Conservation (phyloP, 169 alveolate genomes). For the Eimeria maxima region DNA sequence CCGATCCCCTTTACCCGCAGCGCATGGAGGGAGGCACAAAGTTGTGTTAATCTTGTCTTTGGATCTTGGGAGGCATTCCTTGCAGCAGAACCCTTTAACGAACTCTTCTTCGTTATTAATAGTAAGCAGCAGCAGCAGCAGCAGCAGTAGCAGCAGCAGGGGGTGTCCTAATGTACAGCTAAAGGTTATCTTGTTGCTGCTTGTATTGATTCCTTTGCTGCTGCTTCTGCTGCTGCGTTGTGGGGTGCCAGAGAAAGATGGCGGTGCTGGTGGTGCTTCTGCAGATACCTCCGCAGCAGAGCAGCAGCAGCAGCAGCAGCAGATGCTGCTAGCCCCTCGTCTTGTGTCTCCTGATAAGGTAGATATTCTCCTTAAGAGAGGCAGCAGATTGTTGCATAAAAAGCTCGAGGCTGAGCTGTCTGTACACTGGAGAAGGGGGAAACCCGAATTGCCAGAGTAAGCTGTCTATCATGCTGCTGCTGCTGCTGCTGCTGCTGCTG, state of each 20-base stretch:
- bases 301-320: conserved; percentile 52
- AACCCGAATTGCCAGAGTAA: conserved; percentile 75
- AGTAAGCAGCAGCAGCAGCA: conserved; percentile 34
- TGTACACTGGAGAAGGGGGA: conserved; percentile 80
- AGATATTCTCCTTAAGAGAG: conserved; percentile 27
- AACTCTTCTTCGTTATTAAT: conserved; percentile 39
- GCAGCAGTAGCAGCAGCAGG: conserved; percentile 14
- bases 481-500: conserved; percentile 10
- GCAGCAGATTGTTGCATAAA: conserved; percentile 28
- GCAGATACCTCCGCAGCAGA: background rate
- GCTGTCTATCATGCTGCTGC: conserved; percentile 15
- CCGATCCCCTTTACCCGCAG: conserved; percentile 4
- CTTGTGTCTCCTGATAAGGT: conserved; percentile 41
- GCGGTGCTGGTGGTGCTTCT: background rate
- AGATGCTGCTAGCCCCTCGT: conserved; percentile 61
- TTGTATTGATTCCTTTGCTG: conserved; percentile 15
- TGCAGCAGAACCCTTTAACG: conserved; percentile 62
- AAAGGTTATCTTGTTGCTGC: conserved; percentile 29
- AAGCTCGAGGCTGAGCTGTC: conserved; percentile 75
- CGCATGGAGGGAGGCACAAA: background rate
- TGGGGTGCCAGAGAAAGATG: background rate
- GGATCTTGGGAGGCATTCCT: conserved; percentile 74
- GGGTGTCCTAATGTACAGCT: no score
- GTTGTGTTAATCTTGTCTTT: background rate
- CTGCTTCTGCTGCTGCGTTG: conserved; percentile 26